Percentiles rank a stretch among this genome's conserved stretches.
These are phyloP conservation scores for Globisporangium radiosum DNA, from an alignment of 352 stramenopile species.

Conservation along the genomic window DNA sequence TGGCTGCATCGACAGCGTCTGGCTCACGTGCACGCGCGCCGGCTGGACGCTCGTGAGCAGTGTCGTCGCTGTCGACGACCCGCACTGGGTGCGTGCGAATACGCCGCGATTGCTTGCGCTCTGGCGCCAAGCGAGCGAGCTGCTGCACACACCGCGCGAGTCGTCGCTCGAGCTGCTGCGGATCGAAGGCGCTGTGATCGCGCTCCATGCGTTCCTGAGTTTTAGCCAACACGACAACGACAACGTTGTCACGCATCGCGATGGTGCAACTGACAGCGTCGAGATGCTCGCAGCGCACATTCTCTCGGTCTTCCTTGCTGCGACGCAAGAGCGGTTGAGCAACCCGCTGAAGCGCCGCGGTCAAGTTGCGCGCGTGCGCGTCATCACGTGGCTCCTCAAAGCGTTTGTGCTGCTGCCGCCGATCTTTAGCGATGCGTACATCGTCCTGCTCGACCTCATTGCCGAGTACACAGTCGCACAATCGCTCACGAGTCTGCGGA, in stretches of 20 bases:
- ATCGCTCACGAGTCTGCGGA: slow-evolving; percentile 60
- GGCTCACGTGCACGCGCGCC: slow-evolving; percentile 81
- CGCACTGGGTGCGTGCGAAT: slow-evolving; percentile 50
- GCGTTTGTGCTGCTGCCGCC: slow-evolving; percentile 65
- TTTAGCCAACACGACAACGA: slow-evolving; percentile 18
- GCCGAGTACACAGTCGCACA: slow-evolving; percentile 75
- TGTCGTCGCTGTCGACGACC: slow-evolving; percentile 56
- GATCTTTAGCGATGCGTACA: slow-evolving; percentile 80
- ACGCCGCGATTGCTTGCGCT: slow-evolving; percentile 55
- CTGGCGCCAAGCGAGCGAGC: slow-evolving; percentile 70
- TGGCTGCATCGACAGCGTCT: slow-evolving; percentile 73
- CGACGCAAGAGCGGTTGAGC: slow-evolving; percentile 47
- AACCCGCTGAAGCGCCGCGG: slow-evolving; percentile 76
- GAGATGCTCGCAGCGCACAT: slow-evolving; percentile 64
- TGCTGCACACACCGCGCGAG: slow-evolving; percentile 65
- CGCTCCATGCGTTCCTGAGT: slow-evolving; percentile 52
- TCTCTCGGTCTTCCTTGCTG: slow-evolving; percentile 59
- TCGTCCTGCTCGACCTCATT: slow-evolving; percentile 69
- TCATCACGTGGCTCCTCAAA: slow-evolving; percentile 75
- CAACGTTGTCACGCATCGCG: slow-evolving; percentile 6
- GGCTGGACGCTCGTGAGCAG: slow-evolving; percentile 76
- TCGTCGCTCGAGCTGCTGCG: slow-evolving; percentile 75
- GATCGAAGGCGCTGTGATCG: slow-evolving; percentile 73
- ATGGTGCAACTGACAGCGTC: slow-evolving; percentile 25
- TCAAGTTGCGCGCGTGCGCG: slow-evolving; percentile 70